A percentile compares a stretch with the other conserved stretches of the same genome.
phyloP scores from a whole-genome alignment of 441 rosid species.

The Pelargonium citronellum region DNA sequence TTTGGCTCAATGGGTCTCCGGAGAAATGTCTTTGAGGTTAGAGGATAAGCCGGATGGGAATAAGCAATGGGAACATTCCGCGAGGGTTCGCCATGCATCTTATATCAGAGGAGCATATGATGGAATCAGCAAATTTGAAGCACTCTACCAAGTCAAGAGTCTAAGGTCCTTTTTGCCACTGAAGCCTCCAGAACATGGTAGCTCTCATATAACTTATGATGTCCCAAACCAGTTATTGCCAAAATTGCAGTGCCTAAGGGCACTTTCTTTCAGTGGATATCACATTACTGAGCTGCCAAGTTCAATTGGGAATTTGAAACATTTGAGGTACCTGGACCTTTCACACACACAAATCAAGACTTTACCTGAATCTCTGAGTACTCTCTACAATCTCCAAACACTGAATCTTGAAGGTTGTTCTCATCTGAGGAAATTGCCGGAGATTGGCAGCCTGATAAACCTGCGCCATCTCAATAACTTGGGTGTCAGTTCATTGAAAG shows the following conservation, averaged over 20 bases:
- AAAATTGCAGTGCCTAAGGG: conserved; percentile 21
- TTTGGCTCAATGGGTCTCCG: conserved; percentile 28
- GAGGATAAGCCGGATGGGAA: conserved; percentile 15
- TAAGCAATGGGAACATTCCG: background rate
- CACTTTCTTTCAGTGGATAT: conserved; percentile 25
- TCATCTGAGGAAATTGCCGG: conserved; percentile 27
- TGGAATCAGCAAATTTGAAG: conserved; percentile 14
- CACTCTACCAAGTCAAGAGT: conserved; percentile 11
- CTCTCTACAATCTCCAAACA: conserved; percentile 29
- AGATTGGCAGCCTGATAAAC: conserved; percentile 23
- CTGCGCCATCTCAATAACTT: conserved; percentile 30
- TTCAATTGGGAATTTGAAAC: conserved; percentile 30
- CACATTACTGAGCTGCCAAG: conserved; percentile 22
- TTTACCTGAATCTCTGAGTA: conserved; percentile 26
- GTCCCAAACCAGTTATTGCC: conserved; percentile 14
- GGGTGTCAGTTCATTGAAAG: conserved; percentile 20
- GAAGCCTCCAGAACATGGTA: conserved; percentile 15
- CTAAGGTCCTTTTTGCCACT: conserved; percentile 31
- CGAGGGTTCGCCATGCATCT: conserved; percentile 29
- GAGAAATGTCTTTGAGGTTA: conserved; percentile 23
- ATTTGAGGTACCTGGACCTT: conserved; percentile 29
- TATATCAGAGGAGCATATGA: conserved; percentile 14
- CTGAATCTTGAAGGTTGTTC: conserved; percentile 22
- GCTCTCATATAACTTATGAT: conserved; percentile 9
- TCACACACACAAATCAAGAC: conserved; percentile 21